These are phyloP conservation scores for Gymnopus androsaceus DNA, from an alignment of 1,284 basidiomycete species.

Conservation along the genomic window DNA sequence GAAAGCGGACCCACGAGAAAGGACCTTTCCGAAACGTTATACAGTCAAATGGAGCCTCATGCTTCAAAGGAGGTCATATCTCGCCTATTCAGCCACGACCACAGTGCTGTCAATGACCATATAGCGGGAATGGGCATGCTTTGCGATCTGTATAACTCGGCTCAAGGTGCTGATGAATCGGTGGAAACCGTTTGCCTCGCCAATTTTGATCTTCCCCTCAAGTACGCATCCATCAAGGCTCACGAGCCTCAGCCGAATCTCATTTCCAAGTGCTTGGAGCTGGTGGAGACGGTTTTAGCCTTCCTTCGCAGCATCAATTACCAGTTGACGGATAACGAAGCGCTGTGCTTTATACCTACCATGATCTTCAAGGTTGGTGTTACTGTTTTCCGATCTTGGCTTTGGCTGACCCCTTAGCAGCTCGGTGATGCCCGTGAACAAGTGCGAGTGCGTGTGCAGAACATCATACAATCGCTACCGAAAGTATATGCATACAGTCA, in stretches of 20 bases:
- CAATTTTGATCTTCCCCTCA: constrained; percentile 91
- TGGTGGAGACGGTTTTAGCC: constrained; percentile 78
- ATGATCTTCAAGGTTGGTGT: constrained; percentile 82
- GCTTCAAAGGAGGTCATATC: constrained; percentile 76
- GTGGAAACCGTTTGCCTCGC: constrained; percentile 77
- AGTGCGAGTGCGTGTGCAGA: constrained; percentile 69
- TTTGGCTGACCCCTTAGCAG: constrained; percentile 37
- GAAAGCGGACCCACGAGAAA: constrained; percentile 81
- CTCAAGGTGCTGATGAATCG: constrained; percentile 60
- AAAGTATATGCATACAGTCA: constrained; percentile 89
- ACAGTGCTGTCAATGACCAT: constrained; percentile 93
- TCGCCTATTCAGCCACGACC: constrained; percentile 92
- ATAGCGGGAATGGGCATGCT: constrained; percentile 76
- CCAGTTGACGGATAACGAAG: constrained; percentile 88
- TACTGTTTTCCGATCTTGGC: constrained; percentile 1
- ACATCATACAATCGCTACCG: constrained; percentile 71
- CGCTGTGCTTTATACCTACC: constrained; percentile 87
- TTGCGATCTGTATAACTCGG: constrained; percentile 72
- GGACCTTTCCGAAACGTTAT: constrained; percentile 85
- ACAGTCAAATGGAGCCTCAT: constrained; percentile 90
- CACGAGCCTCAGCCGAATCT: constrained; percentile 95
- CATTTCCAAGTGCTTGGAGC: constrained; percentile 86
- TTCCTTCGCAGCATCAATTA: constrained; percentile 75
- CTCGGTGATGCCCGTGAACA: constrained; percentile 82
- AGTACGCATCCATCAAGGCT: constrained; percentile 90